A percentile compares a stretch with the other conserved stretches of the same genome.
Conservation (phyloP, 208 protist species). For the Acanthamoeba castellanii region DNA sequence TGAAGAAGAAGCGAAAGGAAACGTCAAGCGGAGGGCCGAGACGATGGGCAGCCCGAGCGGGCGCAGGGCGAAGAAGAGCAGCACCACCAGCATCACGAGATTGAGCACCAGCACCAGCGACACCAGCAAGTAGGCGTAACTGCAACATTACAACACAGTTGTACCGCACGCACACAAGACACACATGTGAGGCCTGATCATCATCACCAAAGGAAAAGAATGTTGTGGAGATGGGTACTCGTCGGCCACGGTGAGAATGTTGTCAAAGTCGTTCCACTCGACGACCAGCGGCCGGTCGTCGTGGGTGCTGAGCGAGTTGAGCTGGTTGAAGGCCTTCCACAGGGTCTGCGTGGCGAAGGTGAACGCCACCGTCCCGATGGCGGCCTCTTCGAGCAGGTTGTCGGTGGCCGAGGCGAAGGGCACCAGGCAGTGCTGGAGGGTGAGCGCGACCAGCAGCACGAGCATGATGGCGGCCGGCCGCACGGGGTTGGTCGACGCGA, state of each 20-base stretch:
- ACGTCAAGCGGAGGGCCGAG: not conserved
- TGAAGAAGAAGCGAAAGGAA: not conserved
- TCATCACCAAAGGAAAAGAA: not conserved
- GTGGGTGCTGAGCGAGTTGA: not conserved
- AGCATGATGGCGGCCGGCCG: not conserved
- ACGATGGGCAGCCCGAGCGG: not conserved
- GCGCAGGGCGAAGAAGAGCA: not conserved
- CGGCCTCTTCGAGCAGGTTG: conserved; percentile 1
- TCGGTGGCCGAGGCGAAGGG: not conserved
- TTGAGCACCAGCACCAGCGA: not conserved
- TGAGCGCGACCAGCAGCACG: not conserved
- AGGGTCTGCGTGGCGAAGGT: not conserved
- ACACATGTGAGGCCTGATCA: not conserved
- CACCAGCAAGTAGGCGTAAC: not conserved
- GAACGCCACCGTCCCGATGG: not conserved
- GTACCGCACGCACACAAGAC: no score
- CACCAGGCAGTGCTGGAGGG: not conserved
- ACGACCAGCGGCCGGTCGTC: no score
- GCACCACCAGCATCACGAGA: not conserved
- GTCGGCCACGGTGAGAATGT: not conserved
- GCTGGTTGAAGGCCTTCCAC: not conserved
- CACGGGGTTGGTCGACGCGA: not conserved
- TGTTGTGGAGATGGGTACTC: not conserved
- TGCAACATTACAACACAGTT: no score
- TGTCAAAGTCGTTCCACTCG: not conserved